Percentiles rank a stretch among this genome's conserved stretches.
phyloP scores from a whole-genome alignment of 1,284 basidiomycete species.

The Ustilago shanxiensis region DNA sequence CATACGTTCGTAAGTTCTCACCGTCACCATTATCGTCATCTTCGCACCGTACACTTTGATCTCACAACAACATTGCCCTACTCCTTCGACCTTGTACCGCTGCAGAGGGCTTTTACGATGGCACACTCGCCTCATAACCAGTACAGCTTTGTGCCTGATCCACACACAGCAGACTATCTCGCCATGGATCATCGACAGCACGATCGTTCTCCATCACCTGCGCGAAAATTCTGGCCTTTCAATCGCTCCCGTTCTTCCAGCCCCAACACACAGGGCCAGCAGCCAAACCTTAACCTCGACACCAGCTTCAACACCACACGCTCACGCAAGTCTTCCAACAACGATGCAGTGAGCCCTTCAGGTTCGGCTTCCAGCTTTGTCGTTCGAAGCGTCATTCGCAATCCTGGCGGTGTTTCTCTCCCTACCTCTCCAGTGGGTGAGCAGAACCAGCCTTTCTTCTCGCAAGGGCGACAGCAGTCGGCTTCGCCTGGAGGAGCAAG shows the following conservation, averaged over 20 bases:
- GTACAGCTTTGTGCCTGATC: conserved; percentile 37
- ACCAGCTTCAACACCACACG: conserved; percentile 27
- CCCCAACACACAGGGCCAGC: conserved; percentile 36
- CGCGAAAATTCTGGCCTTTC: conserved; percentile 49
- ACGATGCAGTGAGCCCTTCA: conserved; percentile 26
- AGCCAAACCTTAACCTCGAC: conserved; percentile 20
- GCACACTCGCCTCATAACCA: conserved; percentile 14
- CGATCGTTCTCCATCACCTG: conserved; percentile 33
- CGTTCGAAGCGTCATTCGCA: conserved; percentile 56
- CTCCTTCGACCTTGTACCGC: neutral
- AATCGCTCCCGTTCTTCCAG: conserved; percentile 53
- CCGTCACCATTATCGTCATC: neutral
- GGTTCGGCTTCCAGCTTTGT: conserved; percentile 50
- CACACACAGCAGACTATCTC: conserved; percentile 32
- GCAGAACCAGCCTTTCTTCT: conserved; percentile 10
- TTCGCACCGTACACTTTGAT: neutral
- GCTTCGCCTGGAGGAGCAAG: conserved; percentile 19
- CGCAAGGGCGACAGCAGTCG: conserved; percentile 15
- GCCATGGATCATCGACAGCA: conserved; percentile 24
- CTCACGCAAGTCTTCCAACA: conserved; percentile 36
- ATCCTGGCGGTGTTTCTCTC: conserved; percentile 58
- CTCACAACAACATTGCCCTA: neutral
- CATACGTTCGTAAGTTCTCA: neutral
- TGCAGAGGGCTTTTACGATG: conserved; percentile 12
- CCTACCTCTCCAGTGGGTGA: conserved; percentile 30